phyloP scores from a whole-genome alignment of 2,329 filamentous ascomycete species.

The Penicillium sclerotigenum region DNA sequence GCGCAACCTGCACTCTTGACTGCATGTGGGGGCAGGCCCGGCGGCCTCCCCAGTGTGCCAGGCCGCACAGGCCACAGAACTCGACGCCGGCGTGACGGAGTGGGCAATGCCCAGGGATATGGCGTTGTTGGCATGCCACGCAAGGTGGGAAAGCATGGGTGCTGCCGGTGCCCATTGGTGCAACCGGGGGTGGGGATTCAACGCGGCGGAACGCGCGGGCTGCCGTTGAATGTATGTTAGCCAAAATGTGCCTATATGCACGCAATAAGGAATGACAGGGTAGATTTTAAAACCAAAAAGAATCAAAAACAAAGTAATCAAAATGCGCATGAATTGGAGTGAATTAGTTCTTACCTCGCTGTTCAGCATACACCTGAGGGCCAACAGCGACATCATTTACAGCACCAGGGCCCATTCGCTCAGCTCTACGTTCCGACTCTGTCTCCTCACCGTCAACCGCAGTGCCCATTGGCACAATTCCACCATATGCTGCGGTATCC shows the following conservation, averaged over 20 bases:
- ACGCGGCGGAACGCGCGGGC: constrained; percentile 42
- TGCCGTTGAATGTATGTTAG: constrained; percentile 13
- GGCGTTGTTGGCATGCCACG: constrained; percentile 53
- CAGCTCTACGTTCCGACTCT: neutral
- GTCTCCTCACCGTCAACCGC: neutral
- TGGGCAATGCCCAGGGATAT: constrained; percentile 58
- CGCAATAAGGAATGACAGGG: neutral
- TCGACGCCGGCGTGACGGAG: constrained; percentile 59
- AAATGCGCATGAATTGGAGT: neutral
- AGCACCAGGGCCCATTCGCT: no score
- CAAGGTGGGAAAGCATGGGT: constrained; percentile 39
- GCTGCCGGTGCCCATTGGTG: constrained; percentile 18
- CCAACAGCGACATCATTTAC: neutral
- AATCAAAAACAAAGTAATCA: neutral
- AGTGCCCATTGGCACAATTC: no score
- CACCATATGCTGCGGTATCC: no score
- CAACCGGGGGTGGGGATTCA: constrained; percentile 15
- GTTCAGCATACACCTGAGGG: constrained; percentile 4
- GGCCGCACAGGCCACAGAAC: constrained; percentile 62
- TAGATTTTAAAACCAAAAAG: neutral
- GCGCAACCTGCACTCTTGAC: constrained; percentile 60
- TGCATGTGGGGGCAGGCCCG: constrained; percentile 61
- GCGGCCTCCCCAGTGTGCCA: constrained; percentile 56
- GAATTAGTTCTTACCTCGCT: constrained; percentile 20
- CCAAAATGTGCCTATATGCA: neutral